These are phyloP conservation scores for Crotalaria pallida DNA, from an alignment of 306 rosid species.

Conservation along the genomic window DNA sequence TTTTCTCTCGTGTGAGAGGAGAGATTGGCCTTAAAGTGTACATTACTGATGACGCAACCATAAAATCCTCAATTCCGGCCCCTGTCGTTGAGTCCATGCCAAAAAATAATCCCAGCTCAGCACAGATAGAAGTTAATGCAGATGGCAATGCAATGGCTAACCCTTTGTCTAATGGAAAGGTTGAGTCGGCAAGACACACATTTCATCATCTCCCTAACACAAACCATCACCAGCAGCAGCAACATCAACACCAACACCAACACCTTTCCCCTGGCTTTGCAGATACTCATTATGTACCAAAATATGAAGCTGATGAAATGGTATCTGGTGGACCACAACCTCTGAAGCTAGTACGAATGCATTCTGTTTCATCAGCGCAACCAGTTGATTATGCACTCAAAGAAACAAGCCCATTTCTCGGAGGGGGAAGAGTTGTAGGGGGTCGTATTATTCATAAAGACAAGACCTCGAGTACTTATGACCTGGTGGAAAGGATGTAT, in stretches of 20 bases:
- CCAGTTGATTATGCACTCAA: slow-evolving; percentile 77
- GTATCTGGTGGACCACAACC: slow-evolving; percentile 47
- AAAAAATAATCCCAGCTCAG: slow-evolving; percentile 14
- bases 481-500: slow-evolving; percentile 87
- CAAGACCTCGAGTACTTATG: slow-evolving; percentile 77
- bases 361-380: slow-evolving; percentile 53
- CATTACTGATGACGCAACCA: slow-evolving; percentile 48
- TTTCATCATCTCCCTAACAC: slow-evolving; percentile 69
- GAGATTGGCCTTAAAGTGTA: slow-evolving; percentile 74
- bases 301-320: slow-evolving; percentile 56
- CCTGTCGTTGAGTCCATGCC: slow-evolving; percentile 34
- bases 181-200: slow-evolving; percentile 40
- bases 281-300: slow-evolving; percentile 39
- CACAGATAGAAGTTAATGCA: slow-evolving; percentile 25
- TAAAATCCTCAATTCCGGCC: slow-evolving; percentile 49
- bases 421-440: slow-evolving; percentile 87
- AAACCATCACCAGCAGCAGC: slow-evolving; percentile 27
- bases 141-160: slow-evolving; percentile 10
- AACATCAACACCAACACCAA: slow-evolving; percentile 26
- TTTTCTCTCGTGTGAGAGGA: slow-evolving; percentile 78
- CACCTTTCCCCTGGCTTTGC: slow-evolving; percentile 37
- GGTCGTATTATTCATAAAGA: slow-evolving; percentile 68
- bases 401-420: slow-evolving; percentile 92
- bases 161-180: slow-evolving; percentile 23
- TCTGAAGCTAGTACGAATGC: slow-evolving; percentile 51